phyloP scores from a whole-genome alignment of 495 filamentous ascomycete species.

The Aspergillus cristatus region DNA sequence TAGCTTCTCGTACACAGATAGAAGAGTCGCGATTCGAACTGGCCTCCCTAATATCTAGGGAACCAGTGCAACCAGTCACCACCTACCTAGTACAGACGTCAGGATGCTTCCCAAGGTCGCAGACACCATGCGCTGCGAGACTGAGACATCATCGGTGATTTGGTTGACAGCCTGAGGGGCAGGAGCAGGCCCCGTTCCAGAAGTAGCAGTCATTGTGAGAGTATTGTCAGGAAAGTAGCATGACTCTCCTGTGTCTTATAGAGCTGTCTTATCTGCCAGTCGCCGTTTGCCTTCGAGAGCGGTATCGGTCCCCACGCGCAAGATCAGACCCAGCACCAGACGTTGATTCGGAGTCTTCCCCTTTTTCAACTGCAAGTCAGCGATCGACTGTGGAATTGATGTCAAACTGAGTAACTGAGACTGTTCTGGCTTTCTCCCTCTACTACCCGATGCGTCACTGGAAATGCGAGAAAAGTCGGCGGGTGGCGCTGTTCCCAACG shows the following conservation, averaged over 20 bases:
- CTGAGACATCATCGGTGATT: conserved; percentile 50
- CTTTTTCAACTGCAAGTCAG: no score
- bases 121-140: conserved; percentile 86
- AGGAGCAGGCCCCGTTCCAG: conserved; percentile 18
- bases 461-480: conserved; percentile 2
- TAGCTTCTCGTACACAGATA: no score
- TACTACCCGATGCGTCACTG: no score
- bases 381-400: no score
- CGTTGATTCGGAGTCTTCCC: conserved; percentile 12
- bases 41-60: no score
- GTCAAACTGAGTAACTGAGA: no score
- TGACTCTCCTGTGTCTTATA: conserved; percentile 15
- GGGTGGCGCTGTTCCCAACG: conserved; percentile 14
- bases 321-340: conserved; percentile 14
- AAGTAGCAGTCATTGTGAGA: conserved; percentile 25
- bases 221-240: conserved; percentile 28
- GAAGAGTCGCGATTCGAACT: no score
- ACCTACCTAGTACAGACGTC: conserved; percentile 78
- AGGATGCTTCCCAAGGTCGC: conserved; percentile 84
- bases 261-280: background rate
- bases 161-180: conserved; percentile 9
- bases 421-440: no score
- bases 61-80: background rate
- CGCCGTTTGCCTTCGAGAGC: no score
- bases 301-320: conserved; percentile 18